Conservation (phyloP, 805 yeast species). For the Tetrapisispora pingtungensis region DNA sequence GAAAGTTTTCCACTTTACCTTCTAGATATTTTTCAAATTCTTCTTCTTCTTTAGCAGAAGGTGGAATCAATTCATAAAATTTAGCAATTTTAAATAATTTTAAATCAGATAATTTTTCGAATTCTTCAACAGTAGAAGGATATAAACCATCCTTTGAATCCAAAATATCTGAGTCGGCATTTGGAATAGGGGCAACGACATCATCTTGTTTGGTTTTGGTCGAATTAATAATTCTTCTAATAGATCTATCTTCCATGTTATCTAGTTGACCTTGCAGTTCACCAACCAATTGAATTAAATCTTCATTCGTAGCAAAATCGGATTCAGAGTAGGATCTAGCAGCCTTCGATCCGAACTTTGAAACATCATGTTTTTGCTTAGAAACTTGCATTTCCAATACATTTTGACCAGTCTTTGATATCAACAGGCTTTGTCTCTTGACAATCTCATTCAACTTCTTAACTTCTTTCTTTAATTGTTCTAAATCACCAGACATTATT, state of each 20-base stretch:
- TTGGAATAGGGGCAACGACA: conserved; percentile 57
- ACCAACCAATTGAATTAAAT: conserved; percentile 74
- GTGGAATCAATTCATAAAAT: conserved; percentile 72
- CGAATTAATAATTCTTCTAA: conserved; percentile 60
- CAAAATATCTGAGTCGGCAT: conserved; percentile 59
- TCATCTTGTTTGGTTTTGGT: conserved; percentile 35
- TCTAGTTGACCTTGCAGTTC: conserved; percentile 86
- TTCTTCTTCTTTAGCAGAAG: conserved; percentile 45
- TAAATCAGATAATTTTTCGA: conserved; percentile 37
- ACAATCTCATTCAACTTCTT: conserved; percentile 43
- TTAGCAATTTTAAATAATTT: conserved; percentile 46
- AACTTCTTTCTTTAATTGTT: conserved; percentile 34
- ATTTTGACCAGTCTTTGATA: conserved; percentile 73
- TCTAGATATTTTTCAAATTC: conserved; percentile 41
- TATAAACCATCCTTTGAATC: conserved; percentile 27
- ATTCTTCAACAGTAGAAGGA: conserved; percentile 51
- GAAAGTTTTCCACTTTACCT: conserved; percentile 38
- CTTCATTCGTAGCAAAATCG: conserved; percentile 71
- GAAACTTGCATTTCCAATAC: conserved; percentile 58
- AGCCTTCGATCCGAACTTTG: conserved; percentile 15
- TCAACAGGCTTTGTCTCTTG: conserved; percentile 52
- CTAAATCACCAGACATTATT: conserved; percentile 13
- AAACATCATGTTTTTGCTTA: conserved; percentile 36
- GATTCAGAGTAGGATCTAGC: conserved; percentile 30
- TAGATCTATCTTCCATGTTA: conserved; percentile 62